These are phyloP conservation scores for Fistulinella cinereoalba DNA, from an alignment of 1,284 basidiomycete genomes.

Conservation along the genomic window DNA sequence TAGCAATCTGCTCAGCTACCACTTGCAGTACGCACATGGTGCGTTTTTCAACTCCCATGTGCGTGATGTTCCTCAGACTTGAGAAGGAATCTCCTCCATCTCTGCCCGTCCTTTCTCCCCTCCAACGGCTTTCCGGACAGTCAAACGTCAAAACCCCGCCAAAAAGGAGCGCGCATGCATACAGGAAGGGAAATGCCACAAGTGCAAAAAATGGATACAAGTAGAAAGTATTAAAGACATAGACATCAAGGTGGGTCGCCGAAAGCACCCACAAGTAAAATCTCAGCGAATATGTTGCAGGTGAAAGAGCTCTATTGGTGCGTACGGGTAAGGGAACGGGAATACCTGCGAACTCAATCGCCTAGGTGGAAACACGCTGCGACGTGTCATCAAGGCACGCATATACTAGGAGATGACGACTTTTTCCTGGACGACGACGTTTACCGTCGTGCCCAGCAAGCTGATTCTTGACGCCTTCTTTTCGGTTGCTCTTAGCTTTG, in stretches of 20 bases:
- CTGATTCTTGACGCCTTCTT: no score
- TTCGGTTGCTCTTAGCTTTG: no score
- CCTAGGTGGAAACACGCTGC: constrained; percentile 82
- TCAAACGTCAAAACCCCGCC: constrained; percentile 42
- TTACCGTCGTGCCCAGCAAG: constrained; percentile 16
- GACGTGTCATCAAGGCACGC: constrained; percentile 59
- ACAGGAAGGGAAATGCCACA: constrained; percentile 72
- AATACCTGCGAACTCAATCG: constrained; percentile 6
- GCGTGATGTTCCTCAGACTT: constrained; percentile 1
- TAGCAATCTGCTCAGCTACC: constrained; percentile 49
- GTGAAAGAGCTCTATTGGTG: constrained; percentile 75
- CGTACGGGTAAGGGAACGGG: constrained; percentile 18
- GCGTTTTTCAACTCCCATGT: constrained; percentile 13
- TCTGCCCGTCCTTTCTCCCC: constrained; percentile 72
- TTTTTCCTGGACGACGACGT: constrained; percentile 46
- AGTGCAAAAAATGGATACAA: constrained; percentile 66
- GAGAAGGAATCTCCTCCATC: constrained; percentile 56
- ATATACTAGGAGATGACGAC: constrained; percentile 52
- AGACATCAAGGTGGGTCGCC: constrained; percentile 56
- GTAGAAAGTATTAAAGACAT: constrained; percentile 70
- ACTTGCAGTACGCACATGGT: constrained; percentile 80
- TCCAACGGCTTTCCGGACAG: constrained; percentile 58
- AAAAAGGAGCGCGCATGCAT: constrained; percentile 60
- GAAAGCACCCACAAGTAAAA: neutral
- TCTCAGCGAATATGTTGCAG: constrained; percentile 33